These are phyloP conservation scores for Pholiota microspora DNA, from an alignment of 768 basidiomycete species.

Conservation along the genomic window DNA sequence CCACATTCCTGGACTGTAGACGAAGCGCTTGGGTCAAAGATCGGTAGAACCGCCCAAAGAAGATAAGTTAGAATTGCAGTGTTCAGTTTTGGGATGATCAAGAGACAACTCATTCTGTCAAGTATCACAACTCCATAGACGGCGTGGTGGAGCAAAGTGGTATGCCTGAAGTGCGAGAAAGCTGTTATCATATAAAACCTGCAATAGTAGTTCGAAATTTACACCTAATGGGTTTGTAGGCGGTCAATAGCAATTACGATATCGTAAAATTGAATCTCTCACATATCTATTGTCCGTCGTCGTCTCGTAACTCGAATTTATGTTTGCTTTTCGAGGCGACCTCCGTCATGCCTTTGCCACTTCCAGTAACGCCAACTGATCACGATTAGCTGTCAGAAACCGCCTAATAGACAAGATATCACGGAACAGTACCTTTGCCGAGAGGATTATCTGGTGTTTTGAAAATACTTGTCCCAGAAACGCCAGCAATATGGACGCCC, in stretches of 20 bases:
- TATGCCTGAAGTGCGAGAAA: conserved; percentile 15
- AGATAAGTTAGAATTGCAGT: conserved; percentile 17
- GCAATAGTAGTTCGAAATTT: conserved; percentile 18
- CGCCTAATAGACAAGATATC: conserved; percentile 15
- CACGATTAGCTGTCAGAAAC: conserved; percentile 15
- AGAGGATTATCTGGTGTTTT: conserved; percentile 92
- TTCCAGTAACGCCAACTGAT: conserved; percentile 87
- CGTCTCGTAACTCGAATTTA: conserved; percentile 61
- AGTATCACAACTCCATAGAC: conserved; percentile 2
- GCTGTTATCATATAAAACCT: conserved; percentile 19
- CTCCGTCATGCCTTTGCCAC: conserved; percentile 87
- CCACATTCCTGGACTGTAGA: neutral
- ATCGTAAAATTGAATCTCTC: conserved; percentile 1
- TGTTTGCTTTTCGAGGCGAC: conserved; percentile 67
- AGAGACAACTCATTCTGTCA: conserved; percentile 20
- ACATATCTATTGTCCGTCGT: conserved; percentile 34
- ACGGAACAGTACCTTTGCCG: conserved; percentile 61
- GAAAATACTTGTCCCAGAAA: conserved; percentile 88
- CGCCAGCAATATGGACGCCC: conserved; percentile 86
- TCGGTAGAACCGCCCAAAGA: conserved; percentile 4
- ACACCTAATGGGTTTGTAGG: conserved; percentile 12
- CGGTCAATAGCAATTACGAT: neutral
- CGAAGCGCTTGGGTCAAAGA: neutral
- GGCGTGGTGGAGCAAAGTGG: conserved; percentile 4
- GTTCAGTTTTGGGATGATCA: conserved; percentile 11